phyloP scores from a whole-genome alignment of 2,329 filamentous ascomycete species.

The Pseudogymnoascus sp. region DNA sequence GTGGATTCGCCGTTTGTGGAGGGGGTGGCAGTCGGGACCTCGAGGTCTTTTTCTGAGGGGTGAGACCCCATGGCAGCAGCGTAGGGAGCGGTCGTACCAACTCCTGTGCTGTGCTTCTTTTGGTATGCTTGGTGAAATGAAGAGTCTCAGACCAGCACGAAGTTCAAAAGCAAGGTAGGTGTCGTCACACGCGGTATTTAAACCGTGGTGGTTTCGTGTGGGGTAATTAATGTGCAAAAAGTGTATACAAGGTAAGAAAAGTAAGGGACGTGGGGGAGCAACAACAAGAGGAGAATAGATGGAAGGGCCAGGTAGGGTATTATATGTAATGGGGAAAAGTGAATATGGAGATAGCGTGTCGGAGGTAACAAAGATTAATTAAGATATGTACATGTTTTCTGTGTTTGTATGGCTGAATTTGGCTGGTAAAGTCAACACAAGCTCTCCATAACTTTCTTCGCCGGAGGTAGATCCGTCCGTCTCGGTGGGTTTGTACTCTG shows the following conservation, averaged over 20 bases:
- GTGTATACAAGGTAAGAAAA: background rate
- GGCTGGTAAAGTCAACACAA: background rate
- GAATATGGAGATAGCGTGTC: background rate
- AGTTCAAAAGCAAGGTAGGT: background rate
- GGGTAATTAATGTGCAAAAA: background rate
- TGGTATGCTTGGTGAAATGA: background rate
- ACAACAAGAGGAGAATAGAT: background rate
- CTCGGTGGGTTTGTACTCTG: background rate
- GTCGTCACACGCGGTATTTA: background rate
- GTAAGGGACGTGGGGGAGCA: background rate
- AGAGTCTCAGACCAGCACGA: background rate
- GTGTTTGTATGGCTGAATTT: too few species aligned
- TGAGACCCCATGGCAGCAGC: slow-evolving; percentile 3
- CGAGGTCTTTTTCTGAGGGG: slow-evolving; percentile 5
- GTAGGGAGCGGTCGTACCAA: background rate
- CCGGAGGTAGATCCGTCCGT: background rate
- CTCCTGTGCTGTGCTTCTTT: background rate
- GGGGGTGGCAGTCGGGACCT: slow-evolving; percentile 13
- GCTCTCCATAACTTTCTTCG: background rate
- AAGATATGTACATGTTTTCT: background rate
- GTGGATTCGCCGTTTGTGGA: slow-evolving; percentile 22
- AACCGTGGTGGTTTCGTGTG: background rate
- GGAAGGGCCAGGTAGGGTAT: background rate
- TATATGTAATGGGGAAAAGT: background rate
- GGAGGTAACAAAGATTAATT: background rate